Conservation (phyloP, 106 monocot species). For the Dendrobium catenatum region DNA sequence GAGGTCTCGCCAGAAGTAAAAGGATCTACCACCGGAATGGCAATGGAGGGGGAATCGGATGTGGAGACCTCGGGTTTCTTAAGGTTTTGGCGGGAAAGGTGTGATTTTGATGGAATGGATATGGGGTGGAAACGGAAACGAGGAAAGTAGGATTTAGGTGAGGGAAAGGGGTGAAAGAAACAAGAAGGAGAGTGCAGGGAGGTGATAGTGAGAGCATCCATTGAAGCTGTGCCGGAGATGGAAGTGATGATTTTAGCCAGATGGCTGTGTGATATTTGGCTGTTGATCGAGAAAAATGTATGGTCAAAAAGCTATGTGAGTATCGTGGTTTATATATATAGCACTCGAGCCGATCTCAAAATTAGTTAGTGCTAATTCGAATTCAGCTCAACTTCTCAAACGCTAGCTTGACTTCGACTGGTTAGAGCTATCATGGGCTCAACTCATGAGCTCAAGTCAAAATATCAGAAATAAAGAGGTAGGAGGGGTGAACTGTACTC, state of each 20-base stretch:
- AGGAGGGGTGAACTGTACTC: too few species aligned
- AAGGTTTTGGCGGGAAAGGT: neutral
- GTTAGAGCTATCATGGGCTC: too few species aligned
- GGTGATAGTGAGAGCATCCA: constrained; percentile 2
- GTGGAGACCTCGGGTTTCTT: neutral
- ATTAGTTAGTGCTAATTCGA: too few species aligned
- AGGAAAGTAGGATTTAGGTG: neutral
- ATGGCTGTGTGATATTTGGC: too few species aligned
- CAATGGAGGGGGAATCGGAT: neutral
- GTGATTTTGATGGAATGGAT: neutral
- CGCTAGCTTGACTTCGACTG: too few species aligned
- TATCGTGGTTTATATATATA: too few species aligned
- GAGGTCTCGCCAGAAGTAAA: neutral
- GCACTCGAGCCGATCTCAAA: too few species aligned
- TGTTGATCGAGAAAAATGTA: too few species aligned
- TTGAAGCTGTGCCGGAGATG: neutral
- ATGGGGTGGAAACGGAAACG: neutral
- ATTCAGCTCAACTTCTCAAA: too few species aligned
- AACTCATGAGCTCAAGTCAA: too few species aligned
- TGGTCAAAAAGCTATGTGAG: too few species aligned
- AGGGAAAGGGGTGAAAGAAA: neutral
- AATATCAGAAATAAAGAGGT: too few species aligned
- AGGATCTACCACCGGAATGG: neutral
- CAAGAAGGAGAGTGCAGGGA: neutral
- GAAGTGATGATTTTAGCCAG: neutral